These are phyloP conservation scores for Salvia splendens DNA, from an alignment of 257 asterid genomes.

Conservation along the genomic window DNA sequence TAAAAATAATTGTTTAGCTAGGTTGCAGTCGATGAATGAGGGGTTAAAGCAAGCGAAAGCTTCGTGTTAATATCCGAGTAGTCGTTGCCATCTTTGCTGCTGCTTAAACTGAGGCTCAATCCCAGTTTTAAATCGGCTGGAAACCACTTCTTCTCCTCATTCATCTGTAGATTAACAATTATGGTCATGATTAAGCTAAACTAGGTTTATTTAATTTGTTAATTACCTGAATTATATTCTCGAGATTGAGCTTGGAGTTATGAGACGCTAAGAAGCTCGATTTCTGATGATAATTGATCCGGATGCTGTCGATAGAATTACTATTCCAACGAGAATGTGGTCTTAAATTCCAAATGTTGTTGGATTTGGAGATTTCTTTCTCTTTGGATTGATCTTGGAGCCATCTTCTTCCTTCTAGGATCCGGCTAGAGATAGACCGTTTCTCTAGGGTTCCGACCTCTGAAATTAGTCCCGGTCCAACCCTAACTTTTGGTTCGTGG, in stretches of 20 bases:
- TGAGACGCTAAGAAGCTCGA: slow-evolving; percentile 27
- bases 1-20: not conserved
- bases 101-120: slow-evolving; percentile 46
- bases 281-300: slow-evolving; percentile 29
- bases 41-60: slow-evolving; percentile 69
- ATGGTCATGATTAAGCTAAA: not conserved
- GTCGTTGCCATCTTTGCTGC: slow-evolving; percentile 36
- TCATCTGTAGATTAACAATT: slow-evolving; percentile 39
- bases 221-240: slow-evolving; percentile 42
- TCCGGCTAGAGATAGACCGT: slow-evolving; percentile 35
- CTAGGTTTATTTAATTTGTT: not conserved
- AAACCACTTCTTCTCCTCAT: slow-evolving; percentile 38
- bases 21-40: slow-evolving; percentile 37
- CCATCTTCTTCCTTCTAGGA: slow-evolving; percentile 70
- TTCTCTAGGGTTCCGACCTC: slow-evolving; percentile 31
- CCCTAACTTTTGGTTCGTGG: slow-evolving; percentile 33
- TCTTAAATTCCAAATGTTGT: slow-evolving; percentile 31
- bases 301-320: slow-evolving; percentile 20
- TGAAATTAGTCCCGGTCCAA: slow-evolving; percentile 9
- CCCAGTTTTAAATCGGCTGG: slow-evolving; percentile 55
- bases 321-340: slow-evolving; percentile 34
- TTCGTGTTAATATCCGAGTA: slow-evolving; percentile 59
- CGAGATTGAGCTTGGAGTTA: slow-evolving; percentile 29
- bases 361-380: slow-evolving; percentile 32
- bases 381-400: slow-evolving; percentile 43